These are phyloP conservation scores for Malus sylvestris DNA, from an alignment of 306 rosid species.

Conservation along the genomic window DNA sequence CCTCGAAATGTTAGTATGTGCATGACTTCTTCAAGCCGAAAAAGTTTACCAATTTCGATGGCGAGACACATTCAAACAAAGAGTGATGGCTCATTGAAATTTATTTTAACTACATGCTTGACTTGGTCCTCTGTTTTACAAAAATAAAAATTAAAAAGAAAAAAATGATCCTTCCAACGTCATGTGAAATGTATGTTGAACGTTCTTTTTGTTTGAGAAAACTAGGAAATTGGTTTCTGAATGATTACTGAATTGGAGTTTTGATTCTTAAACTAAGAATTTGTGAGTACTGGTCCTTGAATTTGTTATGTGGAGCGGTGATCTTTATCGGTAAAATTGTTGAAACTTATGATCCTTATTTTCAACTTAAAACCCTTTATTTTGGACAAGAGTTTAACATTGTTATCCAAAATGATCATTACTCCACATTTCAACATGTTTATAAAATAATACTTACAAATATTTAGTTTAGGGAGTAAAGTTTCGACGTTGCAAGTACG, in stretches of 20 bases:
- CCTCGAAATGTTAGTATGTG: not conserved
- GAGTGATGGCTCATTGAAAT: not conserved
- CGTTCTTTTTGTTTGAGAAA: too few species aligned
- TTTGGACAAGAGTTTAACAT: not conserved
- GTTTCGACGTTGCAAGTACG: constrained; percentile 46
- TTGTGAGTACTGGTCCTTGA: too few species aligned
- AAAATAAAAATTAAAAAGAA: not conserved
- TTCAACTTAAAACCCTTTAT: not conserved
- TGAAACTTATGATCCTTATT: too few species aligned
- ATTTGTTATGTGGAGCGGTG: too few species aligned
- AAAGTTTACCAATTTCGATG: not conserved
- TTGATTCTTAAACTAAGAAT: too few species aligned
- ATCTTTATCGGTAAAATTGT: too few species aligned
- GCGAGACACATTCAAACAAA: not conserved
- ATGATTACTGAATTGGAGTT: too few species aligned
- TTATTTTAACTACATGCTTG: not conserved
- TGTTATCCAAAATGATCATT: too few species aligned
- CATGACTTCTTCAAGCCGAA: not conserved
- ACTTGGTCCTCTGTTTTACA: not conserved
- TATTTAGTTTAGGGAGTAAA: too few species aligned
- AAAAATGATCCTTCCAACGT: not conserved
- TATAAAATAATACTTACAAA: too few species aligned
- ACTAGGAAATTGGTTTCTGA: too few species aligned
- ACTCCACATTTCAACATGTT: too few species aligned
- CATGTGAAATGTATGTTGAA: not conserved